Percentiles rank a stretch among this genome's conserved stretches.
These are phyloP conservation scores for Glycine tomentella DNA, from an alignment of 306 rosid genomes.

Conservation along the genomic window DNA sequence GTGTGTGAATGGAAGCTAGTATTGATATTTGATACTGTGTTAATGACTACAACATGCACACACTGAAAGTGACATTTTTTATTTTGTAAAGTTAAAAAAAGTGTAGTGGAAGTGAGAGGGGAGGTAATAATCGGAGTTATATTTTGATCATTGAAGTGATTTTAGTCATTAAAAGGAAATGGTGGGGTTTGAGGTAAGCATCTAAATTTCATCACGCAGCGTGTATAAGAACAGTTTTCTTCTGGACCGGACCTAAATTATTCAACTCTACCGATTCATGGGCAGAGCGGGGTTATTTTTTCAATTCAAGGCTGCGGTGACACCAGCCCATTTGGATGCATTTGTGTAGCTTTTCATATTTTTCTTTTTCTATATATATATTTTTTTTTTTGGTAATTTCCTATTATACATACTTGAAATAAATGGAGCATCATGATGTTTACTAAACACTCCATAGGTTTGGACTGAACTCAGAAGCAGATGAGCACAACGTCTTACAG, in stretches of 20 bases:
- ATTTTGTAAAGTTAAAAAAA: neutral
- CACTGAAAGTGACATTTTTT: neutral
- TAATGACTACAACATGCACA: neutral
- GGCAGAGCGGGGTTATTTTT: neutral
- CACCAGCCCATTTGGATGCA: constrained; percentile 21
- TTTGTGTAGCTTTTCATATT: constrained; percentile 9
- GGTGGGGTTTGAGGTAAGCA: constrained; percentile 26
- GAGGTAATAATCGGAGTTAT: neutral
- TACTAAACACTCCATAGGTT: constrained; percentile 51
- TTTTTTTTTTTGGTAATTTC: neutral
- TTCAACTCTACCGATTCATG: constrained; percentile 22
- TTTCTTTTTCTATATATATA: neutral
- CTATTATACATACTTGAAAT: constrained; percentile 24
- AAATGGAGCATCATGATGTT: constrained; percentile 25
- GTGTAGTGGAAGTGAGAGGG: neutral
- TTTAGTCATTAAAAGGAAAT: constrained; percentile 12
- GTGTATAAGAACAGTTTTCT: constrained; percentile 16
- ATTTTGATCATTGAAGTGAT: constrained; percentile 11
- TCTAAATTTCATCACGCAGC: constrained; percentile 5
- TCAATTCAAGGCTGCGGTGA: constrained; percentile 10
- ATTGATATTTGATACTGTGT: neutral
- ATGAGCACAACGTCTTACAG: constrained; percentile 58
- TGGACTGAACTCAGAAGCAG: constrained; percentile 58
- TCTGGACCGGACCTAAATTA: constrained; percentile 3
- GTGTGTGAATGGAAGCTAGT: constrained; percentile 22